These are phyloP conservation scores for Ajuga chamaepitys DNA, from an alignment of 257 asterid genomes.

Conservation along the genomic window DNA sequence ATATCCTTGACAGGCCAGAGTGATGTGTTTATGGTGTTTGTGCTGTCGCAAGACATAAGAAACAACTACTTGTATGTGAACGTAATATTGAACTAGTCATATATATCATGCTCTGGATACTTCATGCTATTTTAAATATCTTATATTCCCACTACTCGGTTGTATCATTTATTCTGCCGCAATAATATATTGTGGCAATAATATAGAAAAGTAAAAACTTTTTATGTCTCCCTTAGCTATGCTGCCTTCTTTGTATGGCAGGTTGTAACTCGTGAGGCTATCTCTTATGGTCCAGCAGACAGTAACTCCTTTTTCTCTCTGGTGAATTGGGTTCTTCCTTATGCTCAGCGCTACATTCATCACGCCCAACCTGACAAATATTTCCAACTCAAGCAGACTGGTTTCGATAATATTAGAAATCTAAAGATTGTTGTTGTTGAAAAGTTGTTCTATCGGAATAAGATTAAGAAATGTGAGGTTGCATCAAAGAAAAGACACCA, in stretches of 20 bases:
- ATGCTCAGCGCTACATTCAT: conserved; percentile 82
- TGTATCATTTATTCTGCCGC: too few species aligned
- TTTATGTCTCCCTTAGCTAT: not conserved
- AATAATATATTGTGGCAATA: conserved; percentile 14
- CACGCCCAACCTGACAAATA: conserved; percentile 46
- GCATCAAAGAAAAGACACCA: conserved; percentile 51
- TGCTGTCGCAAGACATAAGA: not conserved
- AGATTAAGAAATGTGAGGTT: conserved; percentile 37
- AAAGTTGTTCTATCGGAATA: conserved; percentile 66
- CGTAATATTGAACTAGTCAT: not conserved
- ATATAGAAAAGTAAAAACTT: not conserved
- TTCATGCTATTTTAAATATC: not conserved
- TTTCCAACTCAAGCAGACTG: conserved; percentile 50
- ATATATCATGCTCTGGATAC: not conserved
- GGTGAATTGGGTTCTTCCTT: conserved; percentile 91
- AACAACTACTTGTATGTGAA: too few species aligned
- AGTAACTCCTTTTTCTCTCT: conserved; percentile 42
- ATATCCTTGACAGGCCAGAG: not conserved
- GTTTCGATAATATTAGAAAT: conserved; percentile 41
- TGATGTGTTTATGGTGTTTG: not conserved
- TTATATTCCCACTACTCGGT: too few species aligned
- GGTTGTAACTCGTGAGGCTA: conserved; percentile 80
- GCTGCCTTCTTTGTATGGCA: conserved; percentile 24
- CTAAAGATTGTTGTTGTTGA: conserved; percentile 62
- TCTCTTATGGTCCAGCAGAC: conserved; percentile 54